Conservation (phyloP, 306 rosid genomes). For the Hylodesmum podocarpum region DNA sequence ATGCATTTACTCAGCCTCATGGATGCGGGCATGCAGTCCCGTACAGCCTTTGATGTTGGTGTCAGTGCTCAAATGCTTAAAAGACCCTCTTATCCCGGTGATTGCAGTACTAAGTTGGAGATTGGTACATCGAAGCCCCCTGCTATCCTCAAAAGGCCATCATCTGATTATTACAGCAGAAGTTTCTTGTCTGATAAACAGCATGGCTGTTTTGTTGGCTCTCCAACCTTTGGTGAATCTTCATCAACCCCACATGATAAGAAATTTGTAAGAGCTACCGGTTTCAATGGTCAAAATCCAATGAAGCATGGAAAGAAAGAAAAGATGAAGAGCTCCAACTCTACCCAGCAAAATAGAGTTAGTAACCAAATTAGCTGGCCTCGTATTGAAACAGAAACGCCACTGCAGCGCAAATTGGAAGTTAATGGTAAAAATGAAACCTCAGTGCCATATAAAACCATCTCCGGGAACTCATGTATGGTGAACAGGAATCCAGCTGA, state of each 20-base stretch:
- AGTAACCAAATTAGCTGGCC: slow-evolving; percentile 36
- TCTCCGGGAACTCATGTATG: slow-evolving; percentile 46
- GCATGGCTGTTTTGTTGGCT: slow-evolving; percentile 52
- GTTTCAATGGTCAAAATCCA: slow-evolving; percentile 45
- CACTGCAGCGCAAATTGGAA: slow-evolving; percentile 37
- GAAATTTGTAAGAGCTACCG: slow-evolving; percentile 38
- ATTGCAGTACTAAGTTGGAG: slow-evolving; percentile 54
- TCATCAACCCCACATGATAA: slow-evolving; percentile 51
- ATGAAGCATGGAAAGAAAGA: slow-evolving; percentile 57
- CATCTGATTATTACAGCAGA: slow-evolving; percentile 47
- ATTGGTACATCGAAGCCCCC: slow-evolving; percentile 52
- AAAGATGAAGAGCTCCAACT: slow-evolving; percentile 46
- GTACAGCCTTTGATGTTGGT: slow-evolving; percentile 53
- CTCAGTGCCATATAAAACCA: slow-evolving; percentile 41
- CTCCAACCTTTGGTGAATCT: slow-evolving; percentile 51
- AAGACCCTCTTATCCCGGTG: slow-evolving; percentile 56
- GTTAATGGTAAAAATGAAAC: slow-evolving; percentile 42
- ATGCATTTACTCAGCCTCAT: slow-evolving; percentile 99
- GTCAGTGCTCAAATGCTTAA: slow-evolving; percentile 52
- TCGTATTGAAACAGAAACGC: slow-evolving; percentile 34
- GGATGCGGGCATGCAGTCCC: slow-evolving; percentile 85
- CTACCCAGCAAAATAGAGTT: slow-evolving; percentile 44
- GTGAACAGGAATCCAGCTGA: slow-evolving; percentile 94
- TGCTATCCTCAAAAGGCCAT: slow-evolving; percentile 42
- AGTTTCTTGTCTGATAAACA: slow-evolving; percentile 54